Base-by-base conservation (phyloP, 768 basidiomycete genomes). In the Boletus rubescentipes region DNA sequence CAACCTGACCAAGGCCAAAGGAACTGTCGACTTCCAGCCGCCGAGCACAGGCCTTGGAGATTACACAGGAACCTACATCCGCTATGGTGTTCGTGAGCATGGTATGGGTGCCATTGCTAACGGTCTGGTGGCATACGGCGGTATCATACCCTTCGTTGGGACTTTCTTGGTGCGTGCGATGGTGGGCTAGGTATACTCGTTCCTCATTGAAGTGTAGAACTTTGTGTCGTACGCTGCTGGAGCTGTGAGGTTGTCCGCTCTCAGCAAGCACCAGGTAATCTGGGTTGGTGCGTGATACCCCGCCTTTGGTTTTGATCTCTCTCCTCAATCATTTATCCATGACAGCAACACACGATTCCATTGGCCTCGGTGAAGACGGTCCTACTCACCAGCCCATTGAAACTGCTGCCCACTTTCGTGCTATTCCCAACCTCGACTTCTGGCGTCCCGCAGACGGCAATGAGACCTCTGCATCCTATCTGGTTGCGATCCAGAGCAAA, bases 51-150 rank as follows among this genome's bases (percentile, higher is more conserved):
- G 85, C 31, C 79, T 96, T 40, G 95, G 95, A 54, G 79, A 70
- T 54, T 96, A 93, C 72, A 74, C 84, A 52, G 95, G 95, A 48
- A 89, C 86, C 43, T 97, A 98, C 72, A 84, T 98, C 70, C 89
- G 94, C 51, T 98, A 89, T 76, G 95, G 95, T 82, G 93, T 98
- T 53, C 91, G 95, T 73, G 95, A 98, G 72, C 95, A 98, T 73
- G 95, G 79, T 61, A 98, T 97, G 94, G 91, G 89, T 64, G 95
- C 94, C 50, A 93, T 98, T 64, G 91, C 87, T 61, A 97, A 97
- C 71, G 94, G 94, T 69, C 71, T 95, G 57, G 72, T 78, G 57
- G 94, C 93, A 3, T 98, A 97, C 72, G 94, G 94, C 55, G 91
- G 84, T 63, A 85, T 95, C 66, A 82, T 96, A 57, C 94, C 94